Conservation (phyloP, 2,329 filamentous ascomycete genomes). For the Diaporthe sp. region DNA sequence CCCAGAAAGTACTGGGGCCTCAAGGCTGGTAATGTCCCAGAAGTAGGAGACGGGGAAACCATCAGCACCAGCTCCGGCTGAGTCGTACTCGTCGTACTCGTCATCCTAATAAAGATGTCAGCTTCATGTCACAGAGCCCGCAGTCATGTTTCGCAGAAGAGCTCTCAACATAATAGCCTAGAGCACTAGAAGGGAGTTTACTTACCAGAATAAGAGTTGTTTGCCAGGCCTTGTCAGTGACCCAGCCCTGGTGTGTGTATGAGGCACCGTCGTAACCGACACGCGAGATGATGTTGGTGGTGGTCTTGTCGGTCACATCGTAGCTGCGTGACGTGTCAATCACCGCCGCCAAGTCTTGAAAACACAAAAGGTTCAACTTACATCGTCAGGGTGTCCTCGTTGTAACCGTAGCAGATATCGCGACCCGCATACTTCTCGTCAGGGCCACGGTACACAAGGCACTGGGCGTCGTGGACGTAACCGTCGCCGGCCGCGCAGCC, state of each 20-base stretch:
- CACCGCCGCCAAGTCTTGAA: neutral
- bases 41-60: slow-evolving; percentile 64
- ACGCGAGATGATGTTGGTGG: slow-evolving; percentile 62
- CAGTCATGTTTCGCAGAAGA: neutral
- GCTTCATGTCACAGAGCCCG: neutral
- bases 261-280: slow-evolving; percentile 69
- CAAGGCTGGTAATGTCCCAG: slow-evolving; percentile 61
- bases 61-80: slow-evolving; percentile 55
- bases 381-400: slow-evolving; percentile 65
- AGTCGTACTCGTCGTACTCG: slow-evolving; percentile 64
- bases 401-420: slow-evolving; percentile 70
- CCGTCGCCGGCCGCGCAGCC: slow-evolving; percentile 69
- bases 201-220: slow-evolving; percentile 59
- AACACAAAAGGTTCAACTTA: slow-evolving; percentile 37
- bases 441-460: slow-evolving; percentile 67
- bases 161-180: neutral
- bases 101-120: neutral
- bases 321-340: slow-evolving; percentile 50
- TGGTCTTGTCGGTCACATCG: slow-evolving; percentile 65
- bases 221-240: slow-evolving; percentile 60
- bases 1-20: slow-evolving; percentile 58
- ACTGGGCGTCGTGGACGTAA: slow-evolving; percentile 74
- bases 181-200: no score
- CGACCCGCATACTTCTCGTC: slow-evolving; percentile 61
- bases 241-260: slow-evolving; percentile 71